Percentiles rank a stretch among this genome's conserved stretches.
These are phyloP conservation scores for Rhypophila decipiens DNA, from an alignment of 495 filamentous ascomycete species.

Conservation along the genomic window DNA sequence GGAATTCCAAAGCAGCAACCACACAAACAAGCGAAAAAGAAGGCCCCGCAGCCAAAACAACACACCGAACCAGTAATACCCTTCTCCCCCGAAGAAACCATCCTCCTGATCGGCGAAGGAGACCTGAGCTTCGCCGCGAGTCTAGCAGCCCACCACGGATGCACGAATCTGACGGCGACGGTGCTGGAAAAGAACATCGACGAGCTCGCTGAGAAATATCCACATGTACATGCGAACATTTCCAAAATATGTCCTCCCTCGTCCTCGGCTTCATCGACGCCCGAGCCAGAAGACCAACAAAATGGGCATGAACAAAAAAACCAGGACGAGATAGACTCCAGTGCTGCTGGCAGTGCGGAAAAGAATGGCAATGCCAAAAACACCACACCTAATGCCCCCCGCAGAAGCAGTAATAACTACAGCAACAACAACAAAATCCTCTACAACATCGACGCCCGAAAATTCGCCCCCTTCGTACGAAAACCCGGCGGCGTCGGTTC, in stretches of 20 bases:
- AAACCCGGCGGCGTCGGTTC: constrained; percentile 6
- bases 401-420: too few relatives aligned
- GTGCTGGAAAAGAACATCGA: constrained; percentile 39
- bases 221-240: constrained; percentile 56
- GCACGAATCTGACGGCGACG: constrained; percentile 52
- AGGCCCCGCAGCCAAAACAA: constrained; percentile 18
- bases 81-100: constrained; percentile 61
- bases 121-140: constrained; percentile 87
- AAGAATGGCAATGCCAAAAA: too few relatives aligned
- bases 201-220: constrained; percentile 64
- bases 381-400: too few relatives aligned
- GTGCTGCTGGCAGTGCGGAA: too few relatives aligned
- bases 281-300: constrained; percentile 51
- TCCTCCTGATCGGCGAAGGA: constrained; percentile 87
- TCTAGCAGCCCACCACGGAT: constrained; percentile 64
- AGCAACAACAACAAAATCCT: constrained; percentile 44
- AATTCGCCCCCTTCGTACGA: constrained; percentile 47
- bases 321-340: constrained; percentile 45
- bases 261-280: constrained; percentile 40
- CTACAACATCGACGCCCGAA: constrained; percentile 70
- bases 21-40: constrained; percentile 2
- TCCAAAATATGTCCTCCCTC: constrained; percentile 44
- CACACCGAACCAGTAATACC: constrained; percentile 59
- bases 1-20: neutral
- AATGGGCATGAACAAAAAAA: constrained; percentile 69